Evolutionary conservation across 2,329 filamentous ascomycete genomes (phyloP).

Genomic region (Arachnomyces sp.): DNA sequence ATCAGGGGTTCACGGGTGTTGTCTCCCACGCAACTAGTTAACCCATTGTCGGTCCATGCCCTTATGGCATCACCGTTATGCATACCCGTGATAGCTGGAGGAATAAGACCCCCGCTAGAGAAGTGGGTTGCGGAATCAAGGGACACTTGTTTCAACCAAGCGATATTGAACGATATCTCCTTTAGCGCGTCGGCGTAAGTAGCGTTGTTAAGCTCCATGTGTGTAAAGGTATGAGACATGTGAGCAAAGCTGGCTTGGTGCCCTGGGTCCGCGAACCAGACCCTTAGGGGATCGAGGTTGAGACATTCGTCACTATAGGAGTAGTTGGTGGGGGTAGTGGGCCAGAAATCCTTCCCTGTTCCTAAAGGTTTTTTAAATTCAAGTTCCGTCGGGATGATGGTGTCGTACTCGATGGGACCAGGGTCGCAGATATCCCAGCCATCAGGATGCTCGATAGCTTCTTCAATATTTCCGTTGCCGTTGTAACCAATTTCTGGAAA

Average conservation of each 20-base stretch:
- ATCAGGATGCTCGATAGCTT: constrained; percentile 18
- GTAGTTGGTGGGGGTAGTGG: constrained; percentile 37
- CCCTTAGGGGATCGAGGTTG: constrained; percentile 42
- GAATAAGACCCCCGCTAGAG: constrained; percentile 51
- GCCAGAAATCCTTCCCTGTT: constrained; percentile 45
- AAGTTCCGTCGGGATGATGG: constrained; percentile 39
- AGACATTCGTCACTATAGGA: constrained; percentile 45
- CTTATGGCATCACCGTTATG: constrained; percentile 57
- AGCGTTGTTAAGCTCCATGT: constrained; percentile 52
- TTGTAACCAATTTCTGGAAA: constrained; percentile 51
- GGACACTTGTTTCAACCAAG: constrained; percentile 50
- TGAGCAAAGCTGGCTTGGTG: constrained; percentile 51
- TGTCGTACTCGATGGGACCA: constrained; percentile 40
- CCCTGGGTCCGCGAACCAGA: constrained; percentile 46
- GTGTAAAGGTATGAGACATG: constrained; percentile 58
- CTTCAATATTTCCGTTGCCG: constrained; percentile 46
- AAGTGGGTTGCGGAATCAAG: constrained; percentile 41
- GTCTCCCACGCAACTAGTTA: constrained; percentile 55
- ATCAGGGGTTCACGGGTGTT: constrained; percentile 52
- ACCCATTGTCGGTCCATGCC: constrained; percentile 55
- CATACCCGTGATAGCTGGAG: constrained; percentile 56
- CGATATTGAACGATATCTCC: constrained; percentile 55
- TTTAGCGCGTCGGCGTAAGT: constrained; percentile 51
- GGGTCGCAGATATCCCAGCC: constrained; percentile 22
- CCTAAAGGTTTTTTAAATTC: constrained; percentile 47